Evolutionary conservation across 2,329 filamentous ascomycete genomes (phyloP).

Genomic region (Claviceps capensis): DNA sequence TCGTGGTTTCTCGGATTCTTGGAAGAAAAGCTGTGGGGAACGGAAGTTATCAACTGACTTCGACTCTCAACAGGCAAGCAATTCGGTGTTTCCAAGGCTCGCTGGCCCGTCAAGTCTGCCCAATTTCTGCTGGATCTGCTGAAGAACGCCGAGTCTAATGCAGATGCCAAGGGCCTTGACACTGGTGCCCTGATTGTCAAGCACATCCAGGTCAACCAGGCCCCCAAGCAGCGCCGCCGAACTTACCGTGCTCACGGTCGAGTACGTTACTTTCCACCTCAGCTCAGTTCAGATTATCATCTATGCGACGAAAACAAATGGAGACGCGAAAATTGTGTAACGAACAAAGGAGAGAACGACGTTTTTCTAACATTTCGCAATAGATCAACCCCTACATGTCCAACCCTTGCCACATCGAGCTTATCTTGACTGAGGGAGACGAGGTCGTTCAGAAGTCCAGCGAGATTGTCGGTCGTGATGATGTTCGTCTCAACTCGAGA

Average conservation of each 20-base stretch:
- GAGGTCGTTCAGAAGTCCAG: constrained; percentile 91
- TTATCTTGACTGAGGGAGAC: constrained; percentile 96
- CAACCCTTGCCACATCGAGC: constrained; percentile 99
- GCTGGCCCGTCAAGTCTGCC: constrained; percentile 99
- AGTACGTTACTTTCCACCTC: constrained; percentile 47
- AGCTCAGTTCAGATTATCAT: neutral
- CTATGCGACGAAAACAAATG: neutral
- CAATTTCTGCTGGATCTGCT: constrained; percentile 95
- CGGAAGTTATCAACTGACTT: constrained; percentile 12
- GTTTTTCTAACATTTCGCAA: constrained; percentile 13
- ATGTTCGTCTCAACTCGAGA: constrained; percentile 66
- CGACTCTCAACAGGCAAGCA: constrained; percentile 65
- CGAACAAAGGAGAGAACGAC: neutral
- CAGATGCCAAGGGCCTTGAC: constrained; percentile 93
- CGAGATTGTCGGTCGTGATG: constrained; percentile 59
- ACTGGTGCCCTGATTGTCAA: constrained; percentile 96
- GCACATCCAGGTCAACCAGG: constrained; percentile 99
- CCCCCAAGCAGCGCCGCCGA: constrained; percentile 95
- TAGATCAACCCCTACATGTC: constrained; percentile 99
- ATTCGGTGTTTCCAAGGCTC: constrained; percentile 94
- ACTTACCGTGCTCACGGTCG: constrained; percentile 99
- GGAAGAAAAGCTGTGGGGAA: too few species aligned
- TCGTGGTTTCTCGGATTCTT: neutral
- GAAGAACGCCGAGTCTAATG: constrained; percentile 95
- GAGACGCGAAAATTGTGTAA: neutral